Base-by-base conservation (phyloP, 495 filamentous ascomycete species). In the Opeltia flavorubescens region DNA sequence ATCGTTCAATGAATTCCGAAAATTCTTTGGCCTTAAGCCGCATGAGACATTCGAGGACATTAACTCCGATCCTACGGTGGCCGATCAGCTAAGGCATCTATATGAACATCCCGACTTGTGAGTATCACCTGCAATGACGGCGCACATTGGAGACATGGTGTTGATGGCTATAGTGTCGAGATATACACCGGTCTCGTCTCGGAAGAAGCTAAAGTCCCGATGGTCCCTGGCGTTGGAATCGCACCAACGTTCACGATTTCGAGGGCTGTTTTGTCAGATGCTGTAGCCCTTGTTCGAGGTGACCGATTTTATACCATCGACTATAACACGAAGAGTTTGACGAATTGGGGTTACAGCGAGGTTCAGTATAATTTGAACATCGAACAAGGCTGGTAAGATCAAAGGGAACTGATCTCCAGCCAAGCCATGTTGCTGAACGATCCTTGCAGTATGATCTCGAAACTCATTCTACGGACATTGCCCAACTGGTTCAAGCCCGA, bases 401-500 rank as follows among this genome's bases (percentile, higher is more conserved):
- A 31, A 6, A 6, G 29, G 6, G 13, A 13, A 31, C 6, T 6
- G 29, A 13, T 31, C 29, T 13, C 13, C 6, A 31, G 6, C 6
- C 13, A 31, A 6, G 13, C 29, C 29, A 31, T 6, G 29, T 13
- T 31, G 29, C 6, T 31, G 13, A 13, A 26, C n/a, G n/a, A n/a
- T n/a, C 25, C 35, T 18, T 20, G 11, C 18, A 53, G 51, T 51
- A 82, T 89, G 3, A 79, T 89, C 60, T 89, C 89, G 66, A 94
- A 89, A 66, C 68, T 93, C 44, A 79, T 86, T 43, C 64, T 81
- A 40, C 72, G 82, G 18, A 81, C 85, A 2, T 87, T 94, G 70
- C 86, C 86, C 2, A 74, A 81, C 51, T 76, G 80, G 58, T 89
- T 84, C 75, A 81, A 79, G 59, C 57, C 66, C 25, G 81, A 91